Percentiles rank a stretch among this genome's conserved stretches.
phyloP scores from a whole-genome alignment of 2,329 filamentous ascomycete genomes.

The Calonectria pseudoturangicola region DNA sequence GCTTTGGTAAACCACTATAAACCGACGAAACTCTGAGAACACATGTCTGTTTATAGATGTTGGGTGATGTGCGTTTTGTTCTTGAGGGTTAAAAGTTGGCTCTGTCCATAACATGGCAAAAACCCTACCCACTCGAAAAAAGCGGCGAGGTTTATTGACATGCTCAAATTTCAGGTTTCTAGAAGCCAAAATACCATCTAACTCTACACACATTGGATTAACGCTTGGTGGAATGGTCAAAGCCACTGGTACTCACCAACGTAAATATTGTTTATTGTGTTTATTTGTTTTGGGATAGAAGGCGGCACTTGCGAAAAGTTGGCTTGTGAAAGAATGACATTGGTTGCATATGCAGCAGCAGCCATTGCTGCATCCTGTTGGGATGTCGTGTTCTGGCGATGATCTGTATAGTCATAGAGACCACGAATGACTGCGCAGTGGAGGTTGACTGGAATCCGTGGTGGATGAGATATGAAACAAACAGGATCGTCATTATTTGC shows the following conservation, averaged over 20 bases:
- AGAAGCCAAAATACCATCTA: neutral
- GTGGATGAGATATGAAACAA: neutral
- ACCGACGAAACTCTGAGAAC: neutral
- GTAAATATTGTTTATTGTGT: neutral
- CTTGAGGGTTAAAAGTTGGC: neutral
- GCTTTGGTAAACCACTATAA: neutral
- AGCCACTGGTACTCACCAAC: neutral
- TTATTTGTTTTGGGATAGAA: neutral
- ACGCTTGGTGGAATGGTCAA: too few relatives aligned
- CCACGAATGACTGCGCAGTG: neutral
- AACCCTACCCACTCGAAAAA: neutral
- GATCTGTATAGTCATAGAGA: neutral
- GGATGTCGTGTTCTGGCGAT: neutral
- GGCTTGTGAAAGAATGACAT: constrained; percentile 3
- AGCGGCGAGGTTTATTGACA: neutral
- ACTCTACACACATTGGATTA: neutral
- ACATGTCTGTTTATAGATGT: neutral
- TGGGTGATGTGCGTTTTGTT: neutral
- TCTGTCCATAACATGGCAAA: constrained; percentile 5
- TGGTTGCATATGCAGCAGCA: constrained; percentile 12
- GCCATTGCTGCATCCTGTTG: constrained; percentile 1
- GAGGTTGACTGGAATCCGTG: neutral
- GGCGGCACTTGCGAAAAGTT: too few relatives aligned
- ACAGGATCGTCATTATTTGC: neutral
- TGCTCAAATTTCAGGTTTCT: neutral